Base-by-base conservation (phyloP, 805 yeast species). In the Monosporozyma aerobia region DNA sequence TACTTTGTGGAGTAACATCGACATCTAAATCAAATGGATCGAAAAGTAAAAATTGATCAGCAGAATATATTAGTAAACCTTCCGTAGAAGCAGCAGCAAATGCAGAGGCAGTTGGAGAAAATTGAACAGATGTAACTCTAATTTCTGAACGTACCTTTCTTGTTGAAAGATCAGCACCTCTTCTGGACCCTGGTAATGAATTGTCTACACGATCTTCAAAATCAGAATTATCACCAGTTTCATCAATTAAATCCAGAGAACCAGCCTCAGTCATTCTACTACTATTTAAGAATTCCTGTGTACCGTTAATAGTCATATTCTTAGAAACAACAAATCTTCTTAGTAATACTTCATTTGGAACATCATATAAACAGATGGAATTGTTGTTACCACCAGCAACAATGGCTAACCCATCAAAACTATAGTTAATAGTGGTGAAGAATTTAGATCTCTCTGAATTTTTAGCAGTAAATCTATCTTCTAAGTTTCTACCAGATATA, bases 81-180 rank as follows among this genome's bases (percentile, higher is more conserved):
- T 92, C 98, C 0, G 99, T 94, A 0, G 97, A 83, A 0, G 97
- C 94, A 44, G 95, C 96, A 0, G 96, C 94, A 75, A 94, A 94
- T 35, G 95, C 82, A 22, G 85, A 76, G 1, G 95, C 85, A 0
- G 97, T 85, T 19, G 99, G 99, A 1, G 96, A 87, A 63, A 90
- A 94, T 59, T 77, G 78, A 30, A 94, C 77, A 3, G 85, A 74
- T 2, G 88, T 80, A 4, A 90, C 90, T 62, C 95, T 74, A n/a
- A 94, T 77, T 59, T 83, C 95, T 0, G 97, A 94, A 57, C 90
- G 79, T 0, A 81, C 75, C 49, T 80, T 78, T 60, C 97, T 77
- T 9, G 82, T 78, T 10, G 95, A 81, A 9, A 87, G 79, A 67
- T 89, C 97, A 47, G 87, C 89, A 43, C 79, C 79, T 57, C 92